Base-by-base conservation (phyloP, 805 yeast species). In the Teunomyces panamensis region DNA sequence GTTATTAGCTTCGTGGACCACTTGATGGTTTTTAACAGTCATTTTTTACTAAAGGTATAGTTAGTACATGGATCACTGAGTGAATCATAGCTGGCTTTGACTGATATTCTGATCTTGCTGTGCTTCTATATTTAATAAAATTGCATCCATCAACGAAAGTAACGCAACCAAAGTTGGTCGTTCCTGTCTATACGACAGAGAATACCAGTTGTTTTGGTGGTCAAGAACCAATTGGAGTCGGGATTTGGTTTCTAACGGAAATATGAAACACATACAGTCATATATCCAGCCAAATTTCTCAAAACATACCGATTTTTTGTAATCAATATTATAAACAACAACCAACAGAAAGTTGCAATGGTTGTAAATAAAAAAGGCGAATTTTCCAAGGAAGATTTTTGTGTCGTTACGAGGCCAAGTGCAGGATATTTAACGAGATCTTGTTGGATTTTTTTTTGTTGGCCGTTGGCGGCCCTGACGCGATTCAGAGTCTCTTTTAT, bases 1-100 rank as follows among this genome's bases (percentile, higher is more conserved):
- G 46, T 71, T 66, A 64, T 81, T 80, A 55, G 85, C 85, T 67
- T 81, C 86, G 59, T 80, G 85, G 46, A 81, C 86, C 46, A 79
- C 78, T 43, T 68, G 46, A 58, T 79, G 83, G 28, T 51, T 49
- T 36, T 56, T 54, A 45, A 59, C 51, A 39, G 56, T 47, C 49
- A 65, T 65, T 69, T 65, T 66, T 33, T 20, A 26, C 26, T 17
- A 16, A 20, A 16, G 20, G 26, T n/a, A 26, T 8, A 26, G 41
- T 37, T 37, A 37, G 41, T 37, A 26, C 14, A 32, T 7, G 14
- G 34, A 13, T 32, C 17, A 9, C 34, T 13, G 9, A 9, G 9
- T 8, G 34, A 8, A 32, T 8, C 34, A 32, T 32, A 8, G 9
- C 17, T 32, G 13, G 10, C 34, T n/a, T 13, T n/a, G 17, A 16